Percentiles rank a stretch among this genome's conserved stretches.
phyloP scores from a whole-genome alignment of 768 basidiomycete genomes.

The Neoboletus brunneissimus region DNA sequence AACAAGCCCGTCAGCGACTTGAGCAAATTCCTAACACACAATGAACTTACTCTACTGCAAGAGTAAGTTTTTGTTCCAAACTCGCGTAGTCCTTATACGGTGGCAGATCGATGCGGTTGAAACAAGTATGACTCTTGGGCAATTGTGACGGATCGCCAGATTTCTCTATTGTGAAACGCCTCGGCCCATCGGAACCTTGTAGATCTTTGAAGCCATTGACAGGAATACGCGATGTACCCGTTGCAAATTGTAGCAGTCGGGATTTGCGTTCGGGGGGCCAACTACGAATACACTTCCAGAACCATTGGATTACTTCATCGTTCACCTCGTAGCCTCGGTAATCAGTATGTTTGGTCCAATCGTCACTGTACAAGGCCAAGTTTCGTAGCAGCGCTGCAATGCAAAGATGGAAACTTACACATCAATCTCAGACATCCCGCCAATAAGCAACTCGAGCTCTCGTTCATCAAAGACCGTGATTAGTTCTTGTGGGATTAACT shows the following conservation, averaged over 20 bases:
- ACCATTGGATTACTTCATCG: constrained; percentile 98
- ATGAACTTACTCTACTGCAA: constrained; percentile 83
- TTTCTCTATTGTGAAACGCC: constrained; percentile 98
- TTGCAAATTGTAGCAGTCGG: constrained; percentile 92
- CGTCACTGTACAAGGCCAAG: constrained; percentile 54
- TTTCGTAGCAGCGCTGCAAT: not conserved
- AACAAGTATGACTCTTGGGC: constrained; percentile 96
- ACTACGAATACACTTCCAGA: constrained; percentile 98
- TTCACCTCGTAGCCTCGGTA: constrained; percentile 95
- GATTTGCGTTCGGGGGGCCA: constrained; percentile 99
- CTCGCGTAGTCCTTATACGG: constrained; percentile 95
- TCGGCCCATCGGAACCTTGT: constrained; percentile 95
- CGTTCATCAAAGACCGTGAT: constrained; percentile 99
- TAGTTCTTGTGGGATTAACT: constrained; percentile 95
- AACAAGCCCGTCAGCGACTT: constrained; percentile 13
- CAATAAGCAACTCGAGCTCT: constrained; percentile 94
- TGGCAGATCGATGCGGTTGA: constrained; percentile 96
- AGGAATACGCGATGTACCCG: constrained; percentile 94
- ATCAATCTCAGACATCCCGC: constrained; percentile 99
- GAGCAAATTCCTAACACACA: constrained; percentile 1
- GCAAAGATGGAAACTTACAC: constrained; percentile 58
- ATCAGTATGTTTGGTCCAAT: constrained; percentile 99
- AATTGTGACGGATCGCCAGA: constrained; percentile 94
- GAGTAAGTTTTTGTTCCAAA: constrained; percentile 90
- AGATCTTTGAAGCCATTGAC: constrained; percentile 99